These are phyloP conservation scores for Ampelocalamus luodianensis DNA, from an alignment of 176 grass and related monocot species.

Conservation along the genomic window DNA sequence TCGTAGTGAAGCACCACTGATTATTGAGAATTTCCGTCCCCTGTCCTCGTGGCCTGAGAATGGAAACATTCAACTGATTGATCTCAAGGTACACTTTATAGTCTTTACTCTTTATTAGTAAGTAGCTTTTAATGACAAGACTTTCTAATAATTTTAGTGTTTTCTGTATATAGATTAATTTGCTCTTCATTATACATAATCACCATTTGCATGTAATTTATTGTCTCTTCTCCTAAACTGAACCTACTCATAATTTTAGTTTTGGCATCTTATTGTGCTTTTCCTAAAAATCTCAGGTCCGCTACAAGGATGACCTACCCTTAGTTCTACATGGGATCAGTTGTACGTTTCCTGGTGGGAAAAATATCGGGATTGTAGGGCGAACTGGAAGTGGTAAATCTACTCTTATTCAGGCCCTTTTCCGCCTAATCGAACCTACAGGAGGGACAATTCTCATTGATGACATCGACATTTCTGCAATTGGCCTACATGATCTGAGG, in stretches of 20 bases:
- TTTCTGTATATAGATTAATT: conserved; percentile 21
- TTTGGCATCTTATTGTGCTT: conserved; percentile 21
- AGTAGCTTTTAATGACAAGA: not conserved
- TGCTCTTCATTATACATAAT: not conserved
- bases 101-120: not conserved
- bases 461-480: conserved; percentile 66
- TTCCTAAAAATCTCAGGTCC: conserved; percentile 57
- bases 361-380: conserved; percentile 96
- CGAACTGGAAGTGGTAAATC: conserved; percentile 99
- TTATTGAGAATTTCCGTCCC: conserved; percentile 66
- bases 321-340: conserved; percentile 81
- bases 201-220: not conserved
- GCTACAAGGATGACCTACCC: conserved; percentile 91
- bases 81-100: conserved; percentile 75
- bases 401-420: conserved; percentile 97
- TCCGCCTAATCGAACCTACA: conserved; percentile 86
- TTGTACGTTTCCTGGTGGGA: conserved; percentile 84
- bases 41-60: conserved; percentile 70
- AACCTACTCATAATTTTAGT: not conserved
- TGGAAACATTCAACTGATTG: conserved; percentile 82
- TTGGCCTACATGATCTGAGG: conserved; percentile 92
- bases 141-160: not conserved
- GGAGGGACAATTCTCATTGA: conserved; percentile 88
- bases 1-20: conserved; percentile 75
- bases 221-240: not conserved